phyloP scores from a whole-genome alignment of 192 early-diverging fungal species.

The Dissophora ornata region DNA sequence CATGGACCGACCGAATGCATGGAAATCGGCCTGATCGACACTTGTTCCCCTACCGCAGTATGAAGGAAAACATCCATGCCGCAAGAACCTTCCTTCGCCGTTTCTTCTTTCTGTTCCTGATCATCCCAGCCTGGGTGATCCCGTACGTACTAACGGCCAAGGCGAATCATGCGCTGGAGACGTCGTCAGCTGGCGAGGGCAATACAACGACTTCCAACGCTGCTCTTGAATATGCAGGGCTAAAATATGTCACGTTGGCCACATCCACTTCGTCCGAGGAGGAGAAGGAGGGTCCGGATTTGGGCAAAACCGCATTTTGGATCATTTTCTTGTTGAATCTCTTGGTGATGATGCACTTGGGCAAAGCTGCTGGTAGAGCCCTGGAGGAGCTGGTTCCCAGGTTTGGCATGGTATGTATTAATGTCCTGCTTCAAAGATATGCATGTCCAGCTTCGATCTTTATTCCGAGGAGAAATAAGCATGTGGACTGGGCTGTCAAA shows the following conservation, averaged over 20 bases:
- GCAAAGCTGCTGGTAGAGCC: slow-evolving; percentile 34
- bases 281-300: slow-evolving; percentile 13
- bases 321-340: slow-evolving; percentile 37
- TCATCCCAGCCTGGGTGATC: slow-evolving; percentile 45
- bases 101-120: slow-evolving; percentile 39
- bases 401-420: slow-evolving; percentile 37
- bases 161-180: slow-evolving; percentile 13
- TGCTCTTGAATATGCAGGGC: not conserved
- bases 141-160: slow-evolving; percentile 30
- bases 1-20: slow-evolving; percentile 19
- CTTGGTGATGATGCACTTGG: slow-evolving; percentile 47
- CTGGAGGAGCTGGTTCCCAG: slow-evolving; percentile 42
- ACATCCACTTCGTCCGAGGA: not conserved
- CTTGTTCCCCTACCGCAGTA: slow-evolving; percentile 37
- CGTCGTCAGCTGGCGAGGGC: slow-evolving; percentile 1
- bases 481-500: no score
- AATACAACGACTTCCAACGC: slow-evolving; percentile 3
- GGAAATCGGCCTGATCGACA: slow-evolving; percentile 37
- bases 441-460: not conserved
- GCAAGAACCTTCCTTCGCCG: slow-evolving; percentile 30
- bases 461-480: not conserved
- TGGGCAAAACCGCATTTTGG: slow-evolving; percentile 26
- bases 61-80: slow-evolving; percentile 31
- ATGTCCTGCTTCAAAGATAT: no score
- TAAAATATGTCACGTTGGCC: not conserved